Percentiles rank a stretch among this genome's conserved stretches.
Conservation (phyloP, 768 basidiomycete species). For the Cystobasidiopsis lactophilus region DNA sequence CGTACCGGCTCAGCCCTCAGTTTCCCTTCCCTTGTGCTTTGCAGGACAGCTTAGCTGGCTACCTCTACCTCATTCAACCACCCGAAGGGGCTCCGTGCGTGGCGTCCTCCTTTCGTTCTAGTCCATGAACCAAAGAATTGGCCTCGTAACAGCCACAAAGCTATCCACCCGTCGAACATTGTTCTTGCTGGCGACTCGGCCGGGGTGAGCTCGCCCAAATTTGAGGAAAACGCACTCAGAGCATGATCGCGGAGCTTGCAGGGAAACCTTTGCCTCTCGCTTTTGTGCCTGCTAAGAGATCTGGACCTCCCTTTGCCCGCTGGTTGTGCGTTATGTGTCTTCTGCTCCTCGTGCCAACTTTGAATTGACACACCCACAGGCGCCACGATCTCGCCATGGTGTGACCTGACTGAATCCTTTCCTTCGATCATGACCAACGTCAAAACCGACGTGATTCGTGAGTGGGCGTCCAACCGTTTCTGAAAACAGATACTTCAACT, state of each 20-base stretch:
- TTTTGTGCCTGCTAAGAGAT: slow-evolving; percentile 67
- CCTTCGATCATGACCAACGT: slow-evolving; percentile 71
- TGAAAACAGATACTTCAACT: no score
- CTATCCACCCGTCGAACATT: slow-evolving; percentile 61
- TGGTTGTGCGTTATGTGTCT: slow-evolving; percentile 35
- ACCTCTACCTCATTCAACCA: slow-evolving; percentile 68
- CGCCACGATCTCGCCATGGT: slow-evolving; percentile 75
- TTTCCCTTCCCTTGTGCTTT: slow-evolving; percentile 68
- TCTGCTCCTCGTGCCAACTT: no score
- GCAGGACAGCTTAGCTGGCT: slow-evolving; percentile 73
- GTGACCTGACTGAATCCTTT: slow-evolving; percentile 76
- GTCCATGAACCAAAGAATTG: no score
- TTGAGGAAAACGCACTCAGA: no score
- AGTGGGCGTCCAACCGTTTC: no score
- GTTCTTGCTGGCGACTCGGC: slow-evolving; percentile 81
- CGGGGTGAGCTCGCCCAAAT: no score
- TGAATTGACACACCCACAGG: slow-evolving; percentile 15
- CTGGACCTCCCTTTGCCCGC: slow-evolving; percentile 57
- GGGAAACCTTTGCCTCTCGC: slow-evolving; percentile 55
- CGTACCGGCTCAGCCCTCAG: slow-evolving; percentile 63
- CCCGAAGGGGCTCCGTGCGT: slow-evolving; percentile 34
- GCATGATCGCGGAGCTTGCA: no score
- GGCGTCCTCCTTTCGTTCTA: no score
- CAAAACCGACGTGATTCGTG: slow-evolving; percentile 37
- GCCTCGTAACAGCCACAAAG: slow-evolving; percentile 32